phyloP scores from a whole-genome alignment of 495 filamentous ascomycete genomes.

The Aspergillus bertholletiae region DNA sequence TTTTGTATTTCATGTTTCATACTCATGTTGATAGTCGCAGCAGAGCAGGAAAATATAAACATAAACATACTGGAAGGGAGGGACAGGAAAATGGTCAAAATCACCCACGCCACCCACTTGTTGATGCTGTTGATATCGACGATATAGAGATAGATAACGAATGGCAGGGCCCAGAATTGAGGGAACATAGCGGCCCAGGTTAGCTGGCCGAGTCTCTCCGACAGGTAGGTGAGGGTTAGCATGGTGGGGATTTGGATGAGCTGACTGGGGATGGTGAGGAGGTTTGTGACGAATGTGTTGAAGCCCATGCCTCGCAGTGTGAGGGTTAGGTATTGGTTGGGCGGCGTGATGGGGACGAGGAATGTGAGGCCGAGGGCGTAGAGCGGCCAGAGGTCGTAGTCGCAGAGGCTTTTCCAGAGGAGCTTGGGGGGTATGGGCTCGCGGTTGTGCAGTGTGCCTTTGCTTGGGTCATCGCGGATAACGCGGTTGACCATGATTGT shows the following conservation, averaged over 20 bases:
- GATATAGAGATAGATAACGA: background rate
- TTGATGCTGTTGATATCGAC: background rate
- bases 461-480: slow-evolving; percentile 68
- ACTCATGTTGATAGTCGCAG: no score
- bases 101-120: background rate
- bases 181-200: background rate
- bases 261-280: slow-evolving; percentile 54
- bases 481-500: slow-evolving; percentile 73
- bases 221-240: background rate
- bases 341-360: slow-evolving; percentile 47
- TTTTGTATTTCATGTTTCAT: no score
- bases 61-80: background rate
- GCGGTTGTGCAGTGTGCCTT: slow-evolving; percentile 64
- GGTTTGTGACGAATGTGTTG: slow-evolving; percentile 57
- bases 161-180: slow-evolving; percentile 2
- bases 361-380: slow-evolving; percentile 50
- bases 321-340: slow-evolving; percentile 50
- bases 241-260: slow-evolving; percentile 21
- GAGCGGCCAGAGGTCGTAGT: slow-evolving; percentile 53
- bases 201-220: background rate
- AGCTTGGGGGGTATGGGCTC: slow-evolving; percentile 42
- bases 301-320: slow-evolving; percentile 52
- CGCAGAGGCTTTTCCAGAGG: slow-evolving; percentile 46
- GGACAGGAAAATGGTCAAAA: background rate
- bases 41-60: no score